Conservation (phyloP, 2,329 filamentous ascomycete species). For the Chrysoporthe deuterocubensis region DNA sequence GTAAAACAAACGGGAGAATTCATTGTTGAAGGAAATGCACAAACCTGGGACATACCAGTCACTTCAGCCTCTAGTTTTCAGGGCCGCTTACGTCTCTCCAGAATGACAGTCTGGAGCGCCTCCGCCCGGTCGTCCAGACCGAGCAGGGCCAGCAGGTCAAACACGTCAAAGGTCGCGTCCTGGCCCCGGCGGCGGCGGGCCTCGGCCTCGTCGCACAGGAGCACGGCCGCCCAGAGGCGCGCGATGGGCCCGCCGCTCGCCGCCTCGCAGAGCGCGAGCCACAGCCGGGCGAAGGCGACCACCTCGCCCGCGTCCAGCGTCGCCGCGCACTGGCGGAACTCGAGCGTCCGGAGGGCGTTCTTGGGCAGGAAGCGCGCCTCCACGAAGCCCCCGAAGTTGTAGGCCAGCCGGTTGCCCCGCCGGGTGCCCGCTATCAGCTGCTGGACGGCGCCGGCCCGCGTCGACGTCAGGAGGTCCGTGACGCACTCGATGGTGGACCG, state of each 20-base stretch:
- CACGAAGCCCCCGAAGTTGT: neutral
- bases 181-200: neutral
- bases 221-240: neutral
- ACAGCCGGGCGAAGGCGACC: slow-evolving; percentile 7
- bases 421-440: neutral
- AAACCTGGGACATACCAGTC: neutral
- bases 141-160: slow-evolving; percentile 4
- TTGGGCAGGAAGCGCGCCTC: neutral
- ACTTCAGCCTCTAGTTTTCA: neutral
- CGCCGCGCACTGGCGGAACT: slow-evolving; percentile 8
- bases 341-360: neutral
- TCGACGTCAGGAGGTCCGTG: neutral
- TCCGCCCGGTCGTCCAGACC: neutral
- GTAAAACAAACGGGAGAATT: neutral
- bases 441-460: neutral
- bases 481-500: neutral
- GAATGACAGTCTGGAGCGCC: neutral
- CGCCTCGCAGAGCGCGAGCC: neutral
- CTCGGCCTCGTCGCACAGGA: neutral
- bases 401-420: neutral
- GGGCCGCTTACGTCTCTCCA: neutral
- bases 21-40: neutral
- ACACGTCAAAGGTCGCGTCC: neutral
- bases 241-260: neutral
- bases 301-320: slow-evolving; percentile 6